Conservation (phyloP, 176 grass and related monocot species). For the Rhipidocladum racemiflorum region DNA sequence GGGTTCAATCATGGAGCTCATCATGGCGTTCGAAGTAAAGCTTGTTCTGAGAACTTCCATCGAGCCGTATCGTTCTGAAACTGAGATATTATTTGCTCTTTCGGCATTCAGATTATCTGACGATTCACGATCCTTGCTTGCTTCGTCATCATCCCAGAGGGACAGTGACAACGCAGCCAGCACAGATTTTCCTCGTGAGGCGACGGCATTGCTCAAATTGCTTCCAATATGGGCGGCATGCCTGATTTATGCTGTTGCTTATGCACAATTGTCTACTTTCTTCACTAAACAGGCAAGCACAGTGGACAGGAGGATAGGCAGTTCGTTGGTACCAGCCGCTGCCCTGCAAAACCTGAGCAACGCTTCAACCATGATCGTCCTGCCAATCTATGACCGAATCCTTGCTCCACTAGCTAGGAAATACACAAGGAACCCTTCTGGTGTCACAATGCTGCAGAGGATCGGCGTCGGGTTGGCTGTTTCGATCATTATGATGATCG, state of each 20-base stretch:
- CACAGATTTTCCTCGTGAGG: neutral
- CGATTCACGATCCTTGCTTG: neutral
- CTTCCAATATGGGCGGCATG: slow-evolving; percentile 56
- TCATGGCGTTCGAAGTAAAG: neutral
- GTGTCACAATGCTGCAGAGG: slow-evolving; percentile 57
- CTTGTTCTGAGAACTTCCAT: neutral
- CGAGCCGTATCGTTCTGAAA: neutral
- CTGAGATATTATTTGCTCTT: neutral
- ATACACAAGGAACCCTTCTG: slow-evolving; percentile 23
- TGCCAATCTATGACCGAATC: slow-evolving; percentile 46
- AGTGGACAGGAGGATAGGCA: slow-evolving; percentile 40
- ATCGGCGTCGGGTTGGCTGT: slow-evolving; percentile 35
- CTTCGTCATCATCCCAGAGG: neutral
- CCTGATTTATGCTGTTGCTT: slow-evolving; percentile 26
- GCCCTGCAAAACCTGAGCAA: slow-evolving; percentile 15
- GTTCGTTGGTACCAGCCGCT: slow-evolving; percentile 37
- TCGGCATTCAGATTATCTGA: neutral
- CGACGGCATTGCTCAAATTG: slow-evolving; percentile 15
- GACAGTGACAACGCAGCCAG: neutral
- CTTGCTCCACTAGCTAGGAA: slow-evolving; percentile 35
- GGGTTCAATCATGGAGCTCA: neutral
- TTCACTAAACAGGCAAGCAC: slow-evolving; percentile 49
- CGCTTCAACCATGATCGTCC: slow-evolving; percentile 28
- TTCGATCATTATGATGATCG: neutral
- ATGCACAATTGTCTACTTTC: slow-evolving; percentile 31